Base-by-base conservation (phyloP, 2,329 filamentous ascomycete genomes). In the Ascochyta rabiei region DNA sequence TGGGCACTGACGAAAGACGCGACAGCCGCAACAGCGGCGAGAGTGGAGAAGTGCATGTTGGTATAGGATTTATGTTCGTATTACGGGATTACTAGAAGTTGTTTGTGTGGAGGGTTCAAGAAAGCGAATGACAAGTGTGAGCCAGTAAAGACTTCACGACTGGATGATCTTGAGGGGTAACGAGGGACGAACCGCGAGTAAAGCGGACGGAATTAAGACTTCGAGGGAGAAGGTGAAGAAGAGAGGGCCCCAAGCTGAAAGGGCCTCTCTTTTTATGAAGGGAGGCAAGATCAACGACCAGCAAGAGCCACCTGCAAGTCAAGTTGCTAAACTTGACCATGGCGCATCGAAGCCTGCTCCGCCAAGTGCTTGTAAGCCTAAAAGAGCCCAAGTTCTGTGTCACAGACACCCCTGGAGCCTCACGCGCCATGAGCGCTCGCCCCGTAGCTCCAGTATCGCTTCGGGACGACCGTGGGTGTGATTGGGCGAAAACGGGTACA, bases 71-170 rank as follows among this genome's bases (percentile, higher is more conserved):
- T 16, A 46, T 49, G 63, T 58, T 62, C 48, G 52, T 56, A 68
- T 71, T 69, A 69, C 21, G 42, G 48, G 53, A 66, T 67, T 68
- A 63, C 45, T 59, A 53, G 46, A 57, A 43, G 53, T 47, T 49
- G 42, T 50, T 16, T 41, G 46, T 44, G 39, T 57, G 54, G 49
- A 42, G 49, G 45, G 46, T 56, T 54, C 42, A 53, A 60, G 51
- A 23, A 58, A 72, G 66, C 70, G 71, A 73, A 57, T 68, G 71
- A 67, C 69, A 63, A 63, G 70, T 66, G 67, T 53, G 56, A 57
- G 62, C 57, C 59, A 47, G 52, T 23, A 35, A 56, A 39, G 64
- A 69, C 64, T 56, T 60, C 61, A 67, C 67, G 23, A 71, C 70
- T 68, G 59, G 47, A 64, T 49, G 58, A 62, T 57, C 53, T 63